Conservation (phyloP, 805 yeast species). For the Kuraishia cidri region DNA sequence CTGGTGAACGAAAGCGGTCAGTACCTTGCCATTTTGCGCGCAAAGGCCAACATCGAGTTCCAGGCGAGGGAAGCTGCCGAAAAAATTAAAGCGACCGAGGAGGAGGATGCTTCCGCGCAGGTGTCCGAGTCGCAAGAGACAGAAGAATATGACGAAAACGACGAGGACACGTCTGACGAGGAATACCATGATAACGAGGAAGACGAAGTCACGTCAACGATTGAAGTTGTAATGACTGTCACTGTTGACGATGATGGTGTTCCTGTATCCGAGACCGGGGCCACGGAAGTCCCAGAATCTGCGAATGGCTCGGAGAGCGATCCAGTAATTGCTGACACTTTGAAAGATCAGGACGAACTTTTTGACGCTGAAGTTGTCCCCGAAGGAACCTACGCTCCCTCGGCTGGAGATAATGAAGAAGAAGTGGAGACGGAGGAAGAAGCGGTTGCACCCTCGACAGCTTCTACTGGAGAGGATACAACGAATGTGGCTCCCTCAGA, state of each 20-base stretch:
- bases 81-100: conserved; percentile 6
- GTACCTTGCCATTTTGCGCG: conserved; percentile 45
- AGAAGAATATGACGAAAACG: conserved; percentile 6
- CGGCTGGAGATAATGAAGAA: no score
- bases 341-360: no score
- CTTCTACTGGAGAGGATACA: no score
- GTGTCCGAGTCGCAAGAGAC: conserved; percentile 8
- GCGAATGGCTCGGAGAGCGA: no score
- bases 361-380: no score
- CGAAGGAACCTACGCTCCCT: no score
- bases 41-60: conserved; percentile 49
- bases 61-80: conserved; percentile 43
- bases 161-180: no score
- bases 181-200: no score
- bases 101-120: neutral
- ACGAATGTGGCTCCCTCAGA: no score
- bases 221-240: neutral
- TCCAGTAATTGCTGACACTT: no score
- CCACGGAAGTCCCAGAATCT: conserved; percentile 1
- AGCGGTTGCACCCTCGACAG: no score
- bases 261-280: neutral
- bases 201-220: neutral
- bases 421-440: no score
- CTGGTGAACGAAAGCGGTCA: conserved; percentile 54
- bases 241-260: conserved; percentile 1